phyloP scores from a whole-genome alignment of 202 grass and related monocot genomes.

The Elaeis oleifera region DNA sequence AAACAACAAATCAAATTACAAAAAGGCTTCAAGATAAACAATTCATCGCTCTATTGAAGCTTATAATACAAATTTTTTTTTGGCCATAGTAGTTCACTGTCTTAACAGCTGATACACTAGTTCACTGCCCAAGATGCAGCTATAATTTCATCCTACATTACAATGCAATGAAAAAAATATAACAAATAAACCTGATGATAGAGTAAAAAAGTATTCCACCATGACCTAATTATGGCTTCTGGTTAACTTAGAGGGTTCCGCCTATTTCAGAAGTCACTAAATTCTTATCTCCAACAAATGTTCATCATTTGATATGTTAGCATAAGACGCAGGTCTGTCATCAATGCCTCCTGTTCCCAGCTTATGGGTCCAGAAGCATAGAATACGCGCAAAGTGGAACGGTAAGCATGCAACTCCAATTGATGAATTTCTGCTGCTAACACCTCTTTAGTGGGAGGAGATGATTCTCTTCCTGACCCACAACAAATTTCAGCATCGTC shows the following conservation, averaged over 20 bases:
- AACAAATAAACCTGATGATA: background rate
- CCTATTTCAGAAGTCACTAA: slow-evolving; percentile 11
- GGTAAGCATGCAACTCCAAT: slow-evolving; percentile 69
- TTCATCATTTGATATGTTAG: slow-evolving; percentile 76
- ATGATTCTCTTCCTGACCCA: slow-evolving; percentile 41
- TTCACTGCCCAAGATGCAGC: background rate
- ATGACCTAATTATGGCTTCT: background rate
- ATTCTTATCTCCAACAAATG: slow-evolving; percentile 53
- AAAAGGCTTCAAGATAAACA: too few relatives aligned
- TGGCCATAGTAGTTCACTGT: background rate
- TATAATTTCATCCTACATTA: background rate
- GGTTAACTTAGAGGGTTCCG: background rate
- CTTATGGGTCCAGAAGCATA: slow-evolving; percentile 68
- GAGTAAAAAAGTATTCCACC: background rate
- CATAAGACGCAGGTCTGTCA: slow-evolving; percentile 64
- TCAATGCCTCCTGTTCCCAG: slow-evolving; percentile 64
- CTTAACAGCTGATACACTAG: background rate
- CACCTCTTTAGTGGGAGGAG: slow-evolving; percentile 25
- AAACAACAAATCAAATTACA: too few relatives aligned
- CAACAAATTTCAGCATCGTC: slow-evolving; percentile 39
- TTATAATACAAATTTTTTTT: too few relatives aligned
- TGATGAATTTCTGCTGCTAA: slow-evolving; percentile 45
- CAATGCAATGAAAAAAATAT: background rate
- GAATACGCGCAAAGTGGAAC: slow-evolving; percentile 50
- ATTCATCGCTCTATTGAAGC: too few relatives aligned